Evolutionary conservation across 768 basidiomycete genomes (phyloP).

Genomic region (Mycena chlorophos): DNA sequence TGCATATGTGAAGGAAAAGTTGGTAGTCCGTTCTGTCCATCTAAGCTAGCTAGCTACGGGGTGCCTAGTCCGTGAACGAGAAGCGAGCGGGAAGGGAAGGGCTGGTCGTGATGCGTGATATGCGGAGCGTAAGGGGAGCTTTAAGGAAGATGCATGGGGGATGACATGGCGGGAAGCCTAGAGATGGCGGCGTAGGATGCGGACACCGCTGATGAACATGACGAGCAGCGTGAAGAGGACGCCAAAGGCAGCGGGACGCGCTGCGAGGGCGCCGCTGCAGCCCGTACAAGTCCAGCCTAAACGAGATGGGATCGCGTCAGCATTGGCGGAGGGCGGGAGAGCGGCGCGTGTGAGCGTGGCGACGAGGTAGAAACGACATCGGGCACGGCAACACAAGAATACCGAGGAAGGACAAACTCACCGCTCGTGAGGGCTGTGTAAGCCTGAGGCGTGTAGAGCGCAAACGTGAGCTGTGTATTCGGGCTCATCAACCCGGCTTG

Average conservation of each 20-base stretch:
- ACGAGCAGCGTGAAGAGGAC: slow-evolving; percentile 58
- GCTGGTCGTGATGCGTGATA: too few relatives aligned
- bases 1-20: too few relatives aligned
- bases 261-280: slow-evolving; percentile 44
- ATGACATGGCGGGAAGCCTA: too few relatives aligned
- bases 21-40: too few relatives aligned
- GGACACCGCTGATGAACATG: slow-evolving; percentile 66
- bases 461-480: slow-evolving; percentile 74
- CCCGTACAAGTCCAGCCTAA: slow-evolving; percentile 58
- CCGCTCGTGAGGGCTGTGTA: slow-evolving; percentile 67
- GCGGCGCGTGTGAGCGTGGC: not conserved
- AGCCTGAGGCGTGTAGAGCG: slow-evolving; percentile 74
- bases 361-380: not conserved
- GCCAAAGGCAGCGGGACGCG: slow-evolving; percentile 26
- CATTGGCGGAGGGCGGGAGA: not conserved
- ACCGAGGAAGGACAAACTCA: slow-evolving; percentile 24
- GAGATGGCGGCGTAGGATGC: slow-evolving; percentile 55
- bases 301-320: slow-evolving; percentile 2
- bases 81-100: too few relatives aligned
- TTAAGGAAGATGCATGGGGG: too few relatives aligned
- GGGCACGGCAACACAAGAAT: not conserved
- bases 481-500: slow-evolving; percentile 66
- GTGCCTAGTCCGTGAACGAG: too few relatives aligned
- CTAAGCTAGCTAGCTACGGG: too few relatives aligned
- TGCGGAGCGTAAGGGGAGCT: too few relatives aligned